phyloP scores from a whole-genome alignment of 2,329 filamentous ascomycete genomes.

The Pseudogymnoascus sp. region DNA sequence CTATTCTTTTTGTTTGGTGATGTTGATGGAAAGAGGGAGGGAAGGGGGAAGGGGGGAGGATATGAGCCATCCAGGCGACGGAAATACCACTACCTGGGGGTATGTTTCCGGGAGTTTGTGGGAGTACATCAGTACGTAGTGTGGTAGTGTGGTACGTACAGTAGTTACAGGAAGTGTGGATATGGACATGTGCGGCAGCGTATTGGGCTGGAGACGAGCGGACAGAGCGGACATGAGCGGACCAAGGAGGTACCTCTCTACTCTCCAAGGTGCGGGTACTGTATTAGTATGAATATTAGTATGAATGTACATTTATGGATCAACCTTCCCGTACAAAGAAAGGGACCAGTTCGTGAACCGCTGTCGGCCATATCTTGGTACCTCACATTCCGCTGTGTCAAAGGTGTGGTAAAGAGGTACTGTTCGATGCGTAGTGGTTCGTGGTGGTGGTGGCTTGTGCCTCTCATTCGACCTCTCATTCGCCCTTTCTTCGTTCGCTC shows the following conservation, averaged over 20 bases:
- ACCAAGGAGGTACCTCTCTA: not conserved
- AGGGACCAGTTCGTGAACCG: not conserved
- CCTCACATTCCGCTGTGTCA: not conserved
- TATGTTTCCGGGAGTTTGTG: not conserved
- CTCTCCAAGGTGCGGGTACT: not conserved
- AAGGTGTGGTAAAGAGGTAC: constrained; percentile 2
- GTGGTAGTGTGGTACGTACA: no score
- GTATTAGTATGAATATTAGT: not conserved
- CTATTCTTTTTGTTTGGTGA: constrained; percentile 33
- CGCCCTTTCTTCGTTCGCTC: not conserved
- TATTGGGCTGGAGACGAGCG: not conserved
- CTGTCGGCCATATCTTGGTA: not conserved
- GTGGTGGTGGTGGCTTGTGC: not conserved
- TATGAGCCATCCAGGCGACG: not conserved
- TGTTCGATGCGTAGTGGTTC: not conserved
- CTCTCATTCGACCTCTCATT: not conserved
- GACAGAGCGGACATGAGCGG: not conserved
- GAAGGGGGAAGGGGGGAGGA: constrained; percentile 28
- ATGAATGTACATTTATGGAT: constrained; percentile 1
- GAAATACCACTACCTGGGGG: not conserved
- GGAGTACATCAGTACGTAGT: not conserved
- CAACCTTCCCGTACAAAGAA: not conserved
- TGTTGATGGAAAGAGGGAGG: constrained; percentile 39
- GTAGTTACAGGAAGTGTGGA: not conserved
- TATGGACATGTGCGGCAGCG: not conserved